phyloP scores from a whole-genome alignment of 2,329 filamentous ascomycete genomes.

The Penicillium sp. region DNA sequence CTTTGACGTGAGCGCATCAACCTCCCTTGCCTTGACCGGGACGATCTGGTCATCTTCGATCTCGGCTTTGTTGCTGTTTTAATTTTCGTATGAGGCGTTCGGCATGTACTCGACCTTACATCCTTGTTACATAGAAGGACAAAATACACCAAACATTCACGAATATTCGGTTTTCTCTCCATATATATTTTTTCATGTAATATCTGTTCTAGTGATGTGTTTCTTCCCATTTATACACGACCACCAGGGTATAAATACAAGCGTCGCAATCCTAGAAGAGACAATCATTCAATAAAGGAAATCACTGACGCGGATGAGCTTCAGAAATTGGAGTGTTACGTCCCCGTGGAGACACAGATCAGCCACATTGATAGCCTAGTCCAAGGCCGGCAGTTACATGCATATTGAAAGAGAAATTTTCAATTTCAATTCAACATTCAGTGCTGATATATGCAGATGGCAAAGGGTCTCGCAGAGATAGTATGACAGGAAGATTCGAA shows the following conservation, averaged over 20 bases:
- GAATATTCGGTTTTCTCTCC: no score
- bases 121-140: slow-evolving; percentile 31
- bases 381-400: slow-evolving; percentile 2
- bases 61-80: slow-evolving; percentile 21
- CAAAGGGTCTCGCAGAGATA: slow-evolving; percentile 24
- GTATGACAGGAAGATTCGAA: slow-evolving; percentile 9
- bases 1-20: slow-evolving; percentile 34
- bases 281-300: background rate
- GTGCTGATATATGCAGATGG: slow-evolving; percentile 27
- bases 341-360: background rate
- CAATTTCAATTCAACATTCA: slow-evolving; percentile 10
- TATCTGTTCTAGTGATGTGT: no score
- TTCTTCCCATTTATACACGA: no score
- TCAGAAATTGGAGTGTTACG: background rate
- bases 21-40: slow-evolving; percentile 16
- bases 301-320: background rate
- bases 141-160: slow-evolving; percentile 10
- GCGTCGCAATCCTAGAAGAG: background rate
- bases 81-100: slow-evolving; percentile 28
- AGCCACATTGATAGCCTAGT: slow-evolving; percentile 6
- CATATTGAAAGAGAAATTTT: slow-evolving; percentile 4
- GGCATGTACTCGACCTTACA: slow-evolving; percentile 18
- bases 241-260: background rate
- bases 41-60: slow-evolving; percentile 18
- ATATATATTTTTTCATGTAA: no score